Evolutionary conservation across 2,329 filamentous ascomycete species (phyloP), one percentile per base, ranked within the genome.

Genomic region (Trichoderma sp.): DNA sequence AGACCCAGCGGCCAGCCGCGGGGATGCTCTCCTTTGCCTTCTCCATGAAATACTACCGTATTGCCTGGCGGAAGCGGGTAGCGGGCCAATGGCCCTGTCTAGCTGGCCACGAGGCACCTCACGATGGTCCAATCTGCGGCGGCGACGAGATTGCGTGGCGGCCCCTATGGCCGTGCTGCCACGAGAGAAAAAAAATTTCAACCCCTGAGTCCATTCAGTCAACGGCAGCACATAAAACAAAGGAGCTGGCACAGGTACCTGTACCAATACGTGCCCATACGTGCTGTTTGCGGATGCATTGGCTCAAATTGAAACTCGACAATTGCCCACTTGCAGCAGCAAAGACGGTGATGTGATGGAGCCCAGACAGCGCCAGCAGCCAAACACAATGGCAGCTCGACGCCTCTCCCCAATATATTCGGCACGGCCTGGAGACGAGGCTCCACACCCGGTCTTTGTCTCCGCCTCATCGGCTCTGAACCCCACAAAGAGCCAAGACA

Each of bases 381-480:
- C 58, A 68, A 51, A 56, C 49, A 68, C 34, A 43, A 59, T 49
- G 43, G n/a, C 13, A 34, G 39, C 18, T 26, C 39, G n/a, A 68
- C 64, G 64, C 64, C 64, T 8, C 43, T 52, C 43, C 46, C 58
- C 66, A 69, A 34, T 52, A 51, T 61, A 56, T 51, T 60, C 63
- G 55, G 52, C 51, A 58, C 68, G 68, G 69, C 55, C 66, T 64
- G 59, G 55, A 60, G 59, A 61, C 21, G 56, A 11, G 46, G 30
- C 69, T 49, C 69, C 69, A 58, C 69, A 52, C 43, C 60, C 59
- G 55, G 43, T 14, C 55, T 67, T 59, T 66, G 68, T 70, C 58
- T 66, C 65, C 51, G 55, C 61, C 46, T 43, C 68, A 64, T 68
- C 63, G 68, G 39, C 39, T 43, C 66, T 64, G 54, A 43, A 61